Percentiles rank a stretch among this genome's conserved stretches.
phyloP scores from a whole-genome alignment of 108 stramenopile species.

The Nitzschia sp. region DNA sequence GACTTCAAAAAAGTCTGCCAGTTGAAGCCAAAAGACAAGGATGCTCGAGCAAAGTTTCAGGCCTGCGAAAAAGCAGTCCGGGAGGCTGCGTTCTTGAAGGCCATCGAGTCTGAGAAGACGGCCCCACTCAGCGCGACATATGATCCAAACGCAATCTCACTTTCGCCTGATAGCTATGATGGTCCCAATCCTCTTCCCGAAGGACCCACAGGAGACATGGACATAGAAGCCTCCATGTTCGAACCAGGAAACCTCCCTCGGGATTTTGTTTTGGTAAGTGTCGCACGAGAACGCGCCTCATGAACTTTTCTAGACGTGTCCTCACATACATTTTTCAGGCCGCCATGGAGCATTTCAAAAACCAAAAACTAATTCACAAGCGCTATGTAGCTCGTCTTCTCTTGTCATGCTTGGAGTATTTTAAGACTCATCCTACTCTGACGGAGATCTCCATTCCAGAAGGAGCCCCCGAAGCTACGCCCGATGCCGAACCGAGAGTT shows the following conservation, averaged over 20 bases:
- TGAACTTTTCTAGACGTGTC: not conserved
- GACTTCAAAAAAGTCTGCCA: slow-evolving; percentile 86
- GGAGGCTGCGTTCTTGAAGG: slow-evolving; percentile 88
- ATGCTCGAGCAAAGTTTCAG: slow-evolving; percentile 83
- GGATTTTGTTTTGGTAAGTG: slow-evolving; percentile 87
- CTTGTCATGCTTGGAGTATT: slow-evolving; percentile 62
- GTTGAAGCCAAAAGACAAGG: slow-evolving; percentile 82
- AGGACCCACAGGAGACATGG: slow-evolving; percentile 32
- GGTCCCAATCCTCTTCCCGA: slow-evolving; percentile 85
- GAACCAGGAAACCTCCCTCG: slow-evolving; percentile 76
- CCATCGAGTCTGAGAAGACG: slow-evolving; percentile 88
- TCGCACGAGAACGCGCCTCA: not conserved
- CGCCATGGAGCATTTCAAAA: slow-evolving; percentile 81
- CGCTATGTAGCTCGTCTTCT: slow-evolving; percentile 87
- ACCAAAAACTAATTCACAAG: slow-evolving; percentile 94
- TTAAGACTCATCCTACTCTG: slow-evolving; percentile 61
- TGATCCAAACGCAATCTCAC: slow-evolving; percentile 55
- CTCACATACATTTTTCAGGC: slow-evolving; percentile 50
- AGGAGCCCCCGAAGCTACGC: slow-evolving; percentile 48
- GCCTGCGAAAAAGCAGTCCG: slow-evolving; percentile 89
- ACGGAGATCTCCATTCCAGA: slow-evolving; percentile 74
- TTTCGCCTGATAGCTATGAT: slow-evolving; percentile 70
- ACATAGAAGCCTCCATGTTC: slow-evolving; percentile 67
- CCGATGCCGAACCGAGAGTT: slow-evolving; percentile 50
- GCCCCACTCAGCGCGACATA: slow-evolving; percentile 75